phyloP scores from a whole-genome alignment of 768 basidiomycete species.

The Rhodotorula kratochvilovae region DNA sequence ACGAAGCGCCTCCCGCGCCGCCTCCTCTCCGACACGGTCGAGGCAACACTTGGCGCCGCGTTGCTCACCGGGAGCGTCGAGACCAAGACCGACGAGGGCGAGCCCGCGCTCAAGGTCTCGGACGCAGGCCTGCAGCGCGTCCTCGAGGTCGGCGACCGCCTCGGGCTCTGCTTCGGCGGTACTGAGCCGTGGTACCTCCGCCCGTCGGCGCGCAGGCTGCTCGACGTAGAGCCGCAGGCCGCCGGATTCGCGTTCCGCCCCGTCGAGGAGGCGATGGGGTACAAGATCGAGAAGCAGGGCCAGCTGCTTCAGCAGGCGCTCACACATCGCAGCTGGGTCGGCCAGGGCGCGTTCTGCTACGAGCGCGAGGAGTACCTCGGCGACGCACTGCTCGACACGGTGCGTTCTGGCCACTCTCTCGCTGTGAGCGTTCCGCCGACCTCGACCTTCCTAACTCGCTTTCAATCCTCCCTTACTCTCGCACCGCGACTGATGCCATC shows the following conservation, averaged over 20 bases:
- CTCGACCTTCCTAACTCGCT: constrained; percentile 48
- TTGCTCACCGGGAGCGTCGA: constrained; percentile 68
- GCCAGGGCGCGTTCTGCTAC: constrained; percentile 60
- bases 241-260: background rate
- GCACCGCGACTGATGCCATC: background rate
- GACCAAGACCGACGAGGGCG: constrained; percentile 44
- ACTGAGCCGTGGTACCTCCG: constrained; percentile 63
- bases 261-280: constrained; percentile 65
- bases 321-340: constrained; percentile 75
- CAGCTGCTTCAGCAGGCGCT: constrained; percentile 66
- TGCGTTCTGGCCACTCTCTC: background rate
- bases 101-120: background rate
- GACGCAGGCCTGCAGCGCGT: constrained; percentile 46
- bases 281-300: constrained; percentile 61
- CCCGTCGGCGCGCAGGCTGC: constrained; percentile 51
- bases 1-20: constrained; percentile 59
- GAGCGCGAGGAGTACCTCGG: constrained; percentile 80
- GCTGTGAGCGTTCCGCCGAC: too few relatives aligned
- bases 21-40: constrained; percentile 82
- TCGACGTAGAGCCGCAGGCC: constrained; percentile 45
- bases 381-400: constrained; percentile 54
- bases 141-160: constrained; percentile 59
- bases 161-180: constrained; percentile 72
- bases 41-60: constrained; percentile 72
- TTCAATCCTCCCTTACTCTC: too few relatives aligned